These are phyloP conservation scores for Calonectria multiphialidica DNA, from an alignment of 2,329 filamentous ascomycete species.

Conservation along the genomic window DNA sequence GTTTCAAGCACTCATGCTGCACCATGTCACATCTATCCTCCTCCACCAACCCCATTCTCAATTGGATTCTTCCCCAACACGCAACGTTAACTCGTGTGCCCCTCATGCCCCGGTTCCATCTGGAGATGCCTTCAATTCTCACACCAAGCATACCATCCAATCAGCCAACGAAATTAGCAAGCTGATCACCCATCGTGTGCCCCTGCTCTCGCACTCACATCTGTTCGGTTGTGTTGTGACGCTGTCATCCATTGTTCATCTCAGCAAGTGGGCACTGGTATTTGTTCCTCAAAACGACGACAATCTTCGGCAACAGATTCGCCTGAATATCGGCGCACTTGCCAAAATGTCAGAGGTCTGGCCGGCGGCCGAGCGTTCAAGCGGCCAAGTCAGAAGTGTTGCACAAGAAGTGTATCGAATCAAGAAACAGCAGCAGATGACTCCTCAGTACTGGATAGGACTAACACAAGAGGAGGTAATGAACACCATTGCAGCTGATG, in stretches of 20 bases:
- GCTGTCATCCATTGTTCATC: conserved; percentile 82
- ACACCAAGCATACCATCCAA: conserved; percentile 84
- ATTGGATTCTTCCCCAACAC: conserved; percentile 72
- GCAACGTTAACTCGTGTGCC: conserved; percentile 74
- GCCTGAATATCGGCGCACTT: conserved; percentile 82
- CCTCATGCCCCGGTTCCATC: conserved; percentile 65
- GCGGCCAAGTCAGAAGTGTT: conserved; percentile 80
- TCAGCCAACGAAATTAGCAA: conserved; percentile 83
- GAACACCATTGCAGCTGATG: conserved; percentile 66
- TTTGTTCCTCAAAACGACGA: conserved; percentile 72
- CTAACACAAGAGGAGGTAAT: conserved; percentile 68
- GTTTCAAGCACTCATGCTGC: conserved; percentile 91
- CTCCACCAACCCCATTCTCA: conserved; percentile 85
- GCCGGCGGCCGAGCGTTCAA: conserved; percentile 77
- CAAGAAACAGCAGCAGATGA: conserved; percentile 68
- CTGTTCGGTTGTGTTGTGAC: conserved; percentile 88
- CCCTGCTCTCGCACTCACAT: conserved; percentile 80
- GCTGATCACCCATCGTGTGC: conserved; percentile 79
- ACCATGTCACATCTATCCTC: conserved; percentile 74
- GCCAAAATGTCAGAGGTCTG: conserved; percentile 77
- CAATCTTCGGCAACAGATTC: conserved; percentile 79
- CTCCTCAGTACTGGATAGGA: conserved; percentile 66
- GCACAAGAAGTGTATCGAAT: conserved; percentile 79
- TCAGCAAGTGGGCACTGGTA: conserved; percentile 81
- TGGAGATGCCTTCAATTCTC: conserved; percentile 68